Percentiles rank a stretch among this genome's conserved stretches.
phyloP scores from a whole-genome alignment of 2,329 filamentous ascomycete species.

The Nothophoma quercina region DNA sequence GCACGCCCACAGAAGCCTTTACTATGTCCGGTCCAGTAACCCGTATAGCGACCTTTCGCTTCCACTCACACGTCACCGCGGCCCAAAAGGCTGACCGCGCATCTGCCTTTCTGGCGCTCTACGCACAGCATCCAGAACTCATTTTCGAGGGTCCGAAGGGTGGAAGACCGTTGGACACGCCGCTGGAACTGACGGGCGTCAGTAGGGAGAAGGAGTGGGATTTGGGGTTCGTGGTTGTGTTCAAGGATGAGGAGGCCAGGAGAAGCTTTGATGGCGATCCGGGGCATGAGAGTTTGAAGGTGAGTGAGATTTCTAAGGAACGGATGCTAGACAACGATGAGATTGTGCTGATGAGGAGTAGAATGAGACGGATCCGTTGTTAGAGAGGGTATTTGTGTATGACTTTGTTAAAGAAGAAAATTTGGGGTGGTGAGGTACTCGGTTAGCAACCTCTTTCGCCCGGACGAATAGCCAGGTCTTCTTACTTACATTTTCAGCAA shows the following conservation, averaged over 20 bases:
- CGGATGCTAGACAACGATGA: not conserved
- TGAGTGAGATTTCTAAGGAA: constrained; percentile 1
- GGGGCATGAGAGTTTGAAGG: constrained; percentile 36
- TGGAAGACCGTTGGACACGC: constrained; percentile 31
- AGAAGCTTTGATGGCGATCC: constrained; percentile 31
- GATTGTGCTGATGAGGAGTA: not conserved
- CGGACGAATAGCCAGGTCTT: no score
- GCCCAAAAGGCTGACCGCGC: constrained; percentile 33
- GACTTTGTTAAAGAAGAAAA: constrained; percentile 36
- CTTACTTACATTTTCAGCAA: no score
- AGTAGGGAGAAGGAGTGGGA: constrained; percentile 35
- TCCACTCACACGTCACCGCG: constrained; percentile 22
- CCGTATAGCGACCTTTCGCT: constrained; percentile 35
- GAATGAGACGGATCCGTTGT: constrained; percentile 37
- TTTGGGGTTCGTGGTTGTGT: constrained; percentile 35
- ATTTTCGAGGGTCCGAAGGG: constrained; percentile 27
- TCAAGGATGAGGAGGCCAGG: constrained; percentile 33
- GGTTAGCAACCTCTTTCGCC: no score
- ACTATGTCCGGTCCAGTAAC: constrained; percentile 26
- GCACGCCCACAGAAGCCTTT: no score
- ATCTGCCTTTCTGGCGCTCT: constrained; percentile 31
- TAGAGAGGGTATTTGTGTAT: constrained; percentile 39
- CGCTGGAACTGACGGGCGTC: constrained; percentile 31
- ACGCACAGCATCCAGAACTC: constrained; percentile 28
- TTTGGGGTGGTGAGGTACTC: constrained; percentile 34